These are phyloP conservation scores for Ustilago xerochloae DNA, from an alignment of 1,284 basidiomycete genomes.

Conservation along the genomic window DNA sequence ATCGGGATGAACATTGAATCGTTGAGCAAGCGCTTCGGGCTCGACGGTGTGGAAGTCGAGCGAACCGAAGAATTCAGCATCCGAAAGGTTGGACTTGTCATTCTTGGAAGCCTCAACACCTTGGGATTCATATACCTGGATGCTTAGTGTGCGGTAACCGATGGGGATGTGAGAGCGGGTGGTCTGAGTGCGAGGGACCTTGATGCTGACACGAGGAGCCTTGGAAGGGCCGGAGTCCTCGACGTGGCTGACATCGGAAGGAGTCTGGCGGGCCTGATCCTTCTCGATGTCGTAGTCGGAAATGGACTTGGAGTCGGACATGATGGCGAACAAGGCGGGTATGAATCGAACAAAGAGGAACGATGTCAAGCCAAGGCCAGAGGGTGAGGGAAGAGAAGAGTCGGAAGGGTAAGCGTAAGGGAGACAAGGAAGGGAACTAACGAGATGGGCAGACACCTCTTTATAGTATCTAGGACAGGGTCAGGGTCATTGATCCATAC, in stretches of 20 bases:
- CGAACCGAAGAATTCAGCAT: conserved; percentile 42
- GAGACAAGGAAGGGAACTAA: neutral
- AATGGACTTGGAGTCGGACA: conserved; percentile 35
- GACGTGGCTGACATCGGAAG: conserved; percentile 21
- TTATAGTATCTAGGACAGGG: conserved; percentile 7
- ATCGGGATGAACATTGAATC: conserved; percentile 71
- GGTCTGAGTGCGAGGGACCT: conserved; percentile 41
- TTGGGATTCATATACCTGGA: conserved; percentile 57
- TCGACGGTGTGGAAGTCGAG: conserved; percentile 74
- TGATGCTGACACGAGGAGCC: conserved; percentile 38
- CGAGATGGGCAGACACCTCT: neutral
- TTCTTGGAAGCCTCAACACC: conserved; percentile 28
- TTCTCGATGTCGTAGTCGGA: conserved; percentile 42
- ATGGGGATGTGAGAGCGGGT: conserved; percentile 48
- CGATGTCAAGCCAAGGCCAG: conserved; percentile 22
- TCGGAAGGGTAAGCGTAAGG: neutral
- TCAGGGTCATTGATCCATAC: neutral
- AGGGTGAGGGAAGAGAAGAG: neutral
- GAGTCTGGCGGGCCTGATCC: conserved; percentile 22
- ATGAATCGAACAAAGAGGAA: conserved; percentile 12
- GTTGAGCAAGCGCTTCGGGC: conserved; percentile 71
- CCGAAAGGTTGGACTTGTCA: conserved; percentile 37
- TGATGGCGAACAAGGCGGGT: conserved; percentile 8
- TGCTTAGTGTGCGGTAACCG: conserved; percentile 61
- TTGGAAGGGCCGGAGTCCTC: conserved; percentile 9